phyloP scores from a whole-genome alignment of 2,329 filamentous ascomycete genomes.

The Stemphylium vesicarium region DNA sequence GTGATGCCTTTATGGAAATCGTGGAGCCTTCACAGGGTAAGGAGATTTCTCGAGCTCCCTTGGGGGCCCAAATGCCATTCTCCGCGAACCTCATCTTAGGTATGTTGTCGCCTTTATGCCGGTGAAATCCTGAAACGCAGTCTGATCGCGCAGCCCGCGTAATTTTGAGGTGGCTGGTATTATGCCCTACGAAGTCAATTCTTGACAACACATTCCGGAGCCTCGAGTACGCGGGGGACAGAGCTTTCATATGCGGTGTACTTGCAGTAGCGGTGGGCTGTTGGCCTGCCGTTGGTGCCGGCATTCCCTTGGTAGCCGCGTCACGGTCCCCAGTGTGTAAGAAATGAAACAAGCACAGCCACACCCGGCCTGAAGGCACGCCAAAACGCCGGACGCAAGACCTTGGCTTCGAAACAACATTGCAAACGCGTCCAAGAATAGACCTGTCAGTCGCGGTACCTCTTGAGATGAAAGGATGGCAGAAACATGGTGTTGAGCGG shows the following conservation, averaged over 20 bases:
- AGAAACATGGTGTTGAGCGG: neutral
- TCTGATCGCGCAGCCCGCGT: neutral
- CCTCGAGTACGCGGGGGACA: neutral
- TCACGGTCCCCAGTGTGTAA: slow-evolving; percentile 13
- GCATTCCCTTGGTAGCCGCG: slow-evolving; percentile 17
- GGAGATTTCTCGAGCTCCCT: too few relatives aligned
- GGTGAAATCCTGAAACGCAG: neutral
- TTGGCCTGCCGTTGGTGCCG: slow-evolving; percentile 12
- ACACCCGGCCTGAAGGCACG: slow-evolving; percentile 9
- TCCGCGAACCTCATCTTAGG: neutral
- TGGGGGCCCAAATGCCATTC: neutral
- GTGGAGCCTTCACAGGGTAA: too few relatives aligned
- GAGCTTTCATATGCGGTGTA: neutral
- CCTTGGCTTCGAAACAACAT: slow-evolving; percentile 3
- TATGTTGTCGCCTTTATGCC: neutral
- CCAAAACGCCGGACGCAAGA: slow-evolving; percentile 8
- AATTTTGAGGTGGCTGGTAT: neutral
- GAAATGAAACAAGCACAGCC: slow-evolving; percentile 24
- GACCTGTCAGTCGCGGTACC: neutral
- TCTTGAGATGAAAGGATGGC: slow-evolving; percentile 3
- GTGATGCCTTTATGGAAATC: too few relatives aligned
- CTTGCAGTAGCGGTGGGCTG: neutral
- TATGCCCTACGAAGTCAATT: neutral
- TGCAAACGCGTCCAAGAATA: slow-evolving; percentile 5
- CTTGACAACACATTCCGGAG: neutral